phyloP scores from a whole-genome alignment of 164 flowering plant species.

The Macadamia tetraphylla region DNA sequence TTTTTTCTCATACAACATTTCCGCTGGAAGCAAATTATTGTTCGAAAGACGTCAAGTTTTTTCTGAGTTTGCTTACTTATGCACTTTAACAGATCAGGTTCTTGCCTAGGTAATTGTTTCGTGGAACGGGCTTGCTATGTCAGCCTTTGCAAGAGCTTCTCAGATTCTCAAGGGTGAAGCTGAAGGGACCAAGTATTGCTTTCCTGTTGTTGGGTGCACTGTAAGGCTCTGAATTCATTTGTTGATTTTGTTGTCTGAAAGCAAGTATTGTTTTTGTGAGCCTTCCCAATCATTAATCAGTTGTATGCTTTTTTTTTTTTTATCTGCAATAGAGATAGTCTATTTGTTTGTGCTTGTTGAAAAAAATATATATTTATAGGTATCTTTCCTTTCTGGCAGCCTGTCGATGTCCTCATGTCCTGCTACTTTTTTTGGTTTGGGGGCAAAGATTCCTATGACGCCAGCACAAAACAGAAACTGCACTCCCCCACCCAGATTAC shows the following conservation, averaged over 20 bases:
- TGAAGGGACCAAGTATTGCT: constrained; percentile 42
- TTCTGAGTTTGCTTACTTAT: constrained; percentile 4
- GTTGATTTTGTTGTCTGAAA: not conserved
- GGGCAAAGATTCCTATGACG: too few species aligned
- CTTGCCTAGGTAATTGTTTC: constrained; percentile 79
- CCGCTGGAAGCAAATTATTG: not conserved
- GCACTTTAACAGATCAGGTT: constrained; percentile 11
- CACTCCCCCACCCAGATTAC: too few species aligned
- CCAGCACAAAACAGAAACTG: too few species aligned
- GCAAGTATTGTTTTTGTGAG: not conserved
- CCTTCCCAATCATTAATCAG: too few species aligned
- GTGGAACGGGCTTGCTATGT: constrained; percentile 94
- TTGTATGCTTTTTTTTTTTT: not conserved
- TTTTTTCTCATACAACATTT: not conserved
- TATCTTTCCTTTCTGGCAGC: not conserved
- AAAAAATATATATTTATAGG: too few species aligned
- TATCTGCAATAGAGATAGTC: not conserved
- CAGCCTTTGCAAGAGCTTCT: constrained; percentile 90
- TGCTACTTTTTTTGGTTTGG: too few species aligned
- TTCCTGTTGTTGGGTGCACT: constrained; percentile 65
- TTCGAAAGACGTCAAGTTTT: not conserved
- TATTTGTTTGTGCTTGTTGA: too few species aligned
- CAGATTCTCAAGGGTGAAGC: constrained; percentile 62
- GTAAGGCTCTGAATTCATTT: constrained; percentile 35
- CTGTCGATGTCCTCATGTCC: not conserved